Conservation (phyloP, 305 asterid genomes). For the Fraxinus floribunda region DNA sequence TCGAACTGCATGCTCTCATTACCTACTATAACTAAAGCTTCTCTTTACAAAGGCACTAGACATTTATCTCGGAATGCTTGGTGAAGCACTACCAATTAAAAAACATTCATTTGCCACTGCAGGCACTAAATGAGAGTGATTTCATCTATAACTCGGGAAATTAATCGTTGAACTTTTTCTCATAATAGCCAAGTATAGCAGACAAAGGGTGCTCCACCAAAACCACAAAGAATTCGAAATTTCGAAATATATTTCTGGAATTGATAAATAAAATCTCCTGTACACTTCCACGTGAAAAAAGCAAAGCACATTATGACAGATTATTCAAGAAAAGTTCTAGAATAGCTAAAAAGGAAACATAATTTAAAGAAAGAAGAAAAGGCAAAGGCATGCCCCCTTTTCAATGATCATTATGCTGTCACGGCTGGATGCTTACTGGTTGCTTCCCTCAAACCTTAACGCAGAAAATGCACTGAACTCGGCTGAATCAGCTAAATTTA, state of each 20-base stretch:
- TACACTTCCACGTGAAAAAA: slow-evolving; percentile 16
- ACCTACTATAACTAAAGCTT: neutral
- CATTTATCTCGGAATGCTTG: neutral
- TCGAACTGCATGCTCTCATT: slow-evolving; percentile 3
- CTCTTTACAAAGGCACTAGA: neutral
- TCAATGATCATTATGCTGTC: slow-evolving; percentile 14
- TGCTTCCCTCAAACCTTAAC: neutral
- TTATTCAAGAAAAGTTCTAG: slow-evolving; percentile 12
- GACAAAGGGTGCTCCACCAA: neutral
- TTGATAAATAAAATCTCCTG: slow-evolving; percentile 11
- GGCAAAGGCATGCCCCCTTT: slow-evolving; percentile 22
- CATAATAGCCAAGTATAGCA: neutral
- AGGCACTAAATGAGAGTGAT: slow-evolving; percentile 12
- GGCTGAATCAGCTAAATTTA: neutral
- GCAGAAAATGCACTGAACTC: neutral
- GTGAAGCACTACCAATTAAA: slow-evolving; percentile 15
- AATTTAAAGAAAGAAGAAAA: slow-evolving; percentile 18
- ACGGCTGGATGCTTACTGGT: neutral
- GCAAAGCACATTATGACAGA: slow-evolving; percentile 26
- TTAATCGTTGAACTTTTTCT: neutral
- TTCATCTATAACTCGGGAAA: slow-evolving; percentile 10
- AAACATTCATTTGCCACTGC: neutral
- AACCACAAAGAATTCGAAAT: neutral
- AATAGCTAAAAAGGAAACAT: slow-evolving; percentile 20
- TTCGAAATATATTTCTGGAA: neutral